phyloP scores from a whole-genome alignment of 305 asterid genomes.

The Fraxinus xanthoxyloides region DNA sequence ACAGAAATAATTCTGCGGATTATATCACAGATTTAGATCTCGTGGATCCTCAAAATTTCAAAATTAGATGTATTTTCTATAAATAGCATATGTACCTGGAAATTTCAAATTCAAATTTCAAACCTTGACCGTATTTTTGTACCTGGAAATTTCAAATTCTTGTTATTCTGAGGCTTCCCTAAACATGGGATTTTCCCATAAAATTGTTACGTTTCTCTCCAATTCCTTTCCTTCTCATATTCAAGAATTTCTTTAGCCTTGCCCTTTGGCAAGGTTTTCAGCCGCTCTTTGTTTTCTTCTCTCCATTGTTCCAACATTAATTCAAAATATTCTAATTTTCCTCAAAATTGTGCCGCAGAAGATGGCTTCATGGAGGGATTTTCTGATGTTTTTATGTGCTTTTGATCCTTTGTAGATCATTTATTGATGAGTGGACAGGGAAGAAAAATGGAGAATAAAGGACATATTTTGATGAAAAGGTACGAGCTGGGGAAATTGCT shows the following conservation, averaged over 20 bases:
- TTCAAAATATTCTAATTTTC: not conserved
- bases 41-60: not conserved
- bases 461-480: constrained; percentile 37
- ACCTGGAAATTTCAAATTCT: not conserved
- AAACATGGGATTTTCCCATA: not conserved
- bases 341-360: not conserved
- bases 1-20: not conserved
- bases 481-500: constrained; percentile 47
- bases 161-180: not conserved
- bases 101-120: too few species aligned
- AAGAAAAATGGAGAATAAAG: constrained; percentile 31
- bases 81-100: not conserved
- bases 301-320: not conserved
- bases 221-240: not conserved
- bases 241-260: constrained; percentile 5
- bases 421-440: constrained; percentile 6
- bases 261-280: not conserved
- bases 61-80: not conserved
- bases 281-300: not conserved
- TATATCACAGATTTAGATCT: not conserved
- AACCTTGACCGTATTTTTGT: not conserved
- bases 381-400: not conserved
- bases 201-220: not conserved
- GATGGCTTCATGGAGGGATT: not conserved
- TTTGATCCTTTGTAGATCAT: not conserved